These are phyloP conservation scores for Acacia acuminata DNA, from an alignment of 306 rosid species.

Conservation along the genomic window DNA sequence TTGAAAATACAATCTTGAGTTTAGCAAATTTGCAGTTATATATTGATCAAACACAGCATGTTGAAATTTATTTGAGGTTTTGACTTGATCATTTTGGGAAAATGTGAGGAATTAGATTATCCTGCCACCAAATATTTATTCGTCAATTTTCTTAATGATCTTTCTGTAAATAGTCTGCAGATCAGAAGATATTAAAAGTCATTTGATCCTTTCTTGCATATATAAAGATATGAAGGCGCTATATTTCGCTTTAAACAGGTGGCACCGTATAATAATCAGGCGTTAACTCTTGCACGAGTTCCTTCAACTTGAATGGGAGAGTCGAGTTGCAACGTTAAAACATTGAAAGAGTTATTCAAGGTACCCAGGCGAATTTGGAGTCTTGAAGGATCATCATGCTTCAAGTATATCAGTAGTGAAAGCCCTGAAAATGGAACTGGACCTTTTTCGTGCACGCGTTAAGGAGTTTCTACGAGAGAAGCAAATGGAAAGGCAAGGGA, in stretches of 20 bases:
- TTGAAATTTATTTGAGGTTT: neutral
- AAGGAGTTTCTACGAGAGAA: conserved; percentile 30
- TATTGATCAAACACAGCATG: neutral
- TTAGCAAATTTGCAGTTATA: neutral
- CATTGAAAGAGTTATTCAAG: too few species aligned
- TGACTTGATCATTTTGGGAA: neutral
- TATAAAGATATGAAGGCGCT: neutral
- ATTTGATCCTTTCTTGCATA: neutral
- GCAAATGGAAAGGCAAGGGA: conserved; percentile 45
- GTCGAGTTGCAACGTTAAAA: too few species aligned
- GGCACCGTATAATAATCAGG: conserved; percentile 42
- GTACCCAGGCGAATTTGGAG: too few species aligned
- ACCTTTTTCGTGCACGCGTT: too few species aligned
- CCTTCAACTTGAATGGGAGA: conserved; percentile 37
- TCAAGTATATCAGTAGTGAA: too few species aligned
- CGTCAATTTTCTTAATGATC: too few species aligned
- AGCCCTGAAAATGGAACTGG: too few species aligned
- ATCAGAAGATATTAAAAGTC: neutral
- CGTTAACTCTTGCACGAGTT: conserved; percentile 42
- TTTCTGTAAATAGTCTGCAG: neutral
- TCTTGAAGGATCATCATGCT: too few species aligned
- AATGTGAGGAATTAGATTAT: too few species aligned
- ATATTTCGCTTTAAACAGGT: conserved; percentile 48
- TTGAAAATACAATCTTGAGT: neutral
- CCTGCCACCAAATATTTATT: too few species aligned